Evolutionary conservation across 768 basidiomycete genomes (phyloP), one percentile per base, ranked within the genome.

Genomic region (Trametes sanguinea): DNA sequence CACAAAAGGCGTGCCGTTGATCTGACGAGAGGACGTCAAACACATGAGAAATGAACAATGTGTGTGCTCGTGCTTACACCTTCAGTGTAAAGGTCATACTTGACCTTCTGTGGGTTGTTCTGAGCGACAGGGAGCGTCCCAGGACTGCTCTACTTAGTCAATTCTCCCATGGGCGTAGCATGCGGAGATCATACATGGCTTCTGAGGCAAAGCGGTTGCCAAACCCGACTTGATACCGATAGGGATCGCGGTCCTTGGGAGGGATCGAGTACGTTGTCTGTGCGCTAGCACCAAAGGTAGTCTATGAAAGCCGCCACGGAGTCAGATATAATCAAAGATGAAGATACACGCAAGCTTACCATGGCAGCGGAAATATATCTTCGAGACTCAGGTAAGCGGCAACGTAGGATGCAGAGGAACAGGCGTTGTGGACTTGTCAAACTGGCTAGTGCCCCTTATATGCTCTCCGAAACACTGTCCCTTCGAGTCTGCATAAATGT

Each of bases 41-140:
- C 2, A 29, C 11, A 2, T 11, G 43, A 11, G n/a, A n/a, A 29
- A 2, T 33, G 3, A 6, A 11, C 2, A 29, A 3, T 32, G 22
- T 8, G 13, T 29, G n/a, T 33, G 17, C 22, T 22, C 22, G 22
- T 10, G 32, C 80, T 61, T 57, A 85, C 85, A 65, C 78, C 80
- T 69, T 88, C 86, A 1, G 80, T 77, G 67, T 88, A 88, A 6
- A 88, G 72, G 57, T 81, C 85, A 69, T 86, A 87, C 67, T 85
- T 86, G 72, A 75, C 75, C 66, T 81, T 83, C 74, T 88, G 86
- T 0, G 86, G 86, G 58, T 72, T 81, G 67, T 87, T 86, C 74
- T 87, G 87, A 0, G 75, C 86, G 16, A 76, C 55, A 0, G 87
- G 87, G 0, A 89, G 79, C 4, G 78, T 77, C 3, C 81, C 83